Evolutionary conservation across 2,329 filamentous ascomycete genomes (phyloP), one percentile per base, ranked within the genome.

Genomic region (Xylariomycetidae sp.): DNA sequence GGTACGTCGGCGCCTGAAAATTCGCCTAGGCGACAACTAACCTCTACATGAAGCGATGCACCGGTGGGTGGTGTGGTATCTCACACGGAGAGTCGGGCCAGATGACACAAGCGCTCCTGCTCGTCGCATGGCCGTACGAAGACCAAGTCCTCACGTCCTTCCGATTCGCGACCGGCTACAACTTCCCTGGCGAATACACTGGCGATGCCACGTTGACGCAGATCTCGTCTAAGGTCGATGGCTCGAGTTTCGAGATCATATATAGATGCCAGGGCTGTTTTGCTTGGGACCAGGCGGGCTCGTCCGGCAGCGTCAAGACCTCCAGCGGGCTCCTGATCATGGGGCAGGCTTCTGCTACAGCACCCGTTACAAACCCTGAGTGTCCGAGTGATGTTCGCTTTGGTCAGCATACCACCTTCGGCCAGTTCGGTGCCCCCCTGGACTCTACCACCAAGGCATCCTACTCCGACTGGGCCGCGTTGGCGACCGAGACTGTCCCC

Each of bases 251-350:
- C 53, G 72, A 74, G 36, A 50, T 83, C 31, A 68, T 82, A 16
- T 85, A 82, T 60, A 69, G 76, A 30, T 85, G 81, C 57, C 54
- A 78, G 45, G 67, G 67, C 41, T 80, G 75, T 52, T 66, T 75
- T 32, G 51, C 64, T 2, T 79, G 74, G 69, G 59, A 72, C 44
- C 63, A 75, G 17, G 61, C 69, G n/a, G 69, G 68, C 12, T 58
- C 60, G 26, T 59, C 51, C 1, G 63, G 63, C 2, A 60, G 57
- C 7, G 62, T 67, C 2, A 57, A 60, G 4, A 76, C 73, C 10
- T 67, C 53, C 25, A 47, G 47, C 1, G 66, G 67, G 2, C 45
- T 53, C 16, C 56, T 72, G 10, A 54, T 77, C 28, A 56, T 81
- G 15, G 77, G 76, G 15, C 77, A 71, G 57, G 77, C 74, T 9